These are phyloP conservation scores for Hymenotorrendiella dingleyae DNA, from an alignment of 2,329 filamentous ascomycete species.

Conservation along the genomic window DNA sequence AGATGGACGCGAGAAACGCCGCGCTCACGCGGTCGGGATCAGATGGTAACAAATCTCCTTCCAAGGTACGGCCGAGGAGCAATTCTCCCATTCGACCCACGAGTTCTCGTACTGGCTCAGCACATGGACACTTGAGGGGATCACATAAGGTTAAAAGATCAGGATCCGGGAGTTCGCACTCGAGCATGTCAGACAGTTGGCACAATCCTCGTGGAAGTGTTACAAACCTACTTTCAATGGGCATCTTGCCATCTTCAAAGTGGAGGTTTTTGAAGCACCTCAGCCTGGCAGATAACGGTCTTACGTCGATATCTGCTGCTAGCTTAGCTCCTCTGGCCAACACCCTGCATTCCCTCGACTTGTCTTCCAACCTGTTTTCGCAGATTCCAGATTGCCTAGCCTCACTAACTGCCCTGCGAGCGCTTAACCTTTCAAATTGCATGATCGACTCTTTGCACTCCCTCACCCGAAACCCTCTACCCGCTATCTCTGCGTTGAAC, in stretches of 20 bases:
- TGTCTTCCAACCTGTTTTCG: constrained; percentile 89
- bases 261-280: constrained; percentile 94
- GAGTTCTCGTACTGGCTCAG: constrained; percentile 62
- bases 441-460: constrained; percentile 96
- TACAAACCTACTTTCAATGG: constrained; percentile 67
- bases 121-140: constrained; percentile 55
- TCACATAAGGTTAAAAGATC: constrained; percentile 75
- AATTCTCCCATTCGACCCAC: constrained; percentile 73
- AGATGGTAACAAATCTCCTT: constrained; percentile 25
- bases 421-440: constrained; percentile 89
- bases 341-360: constrained; percentile 83
- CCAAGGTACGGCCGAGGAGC: constrained; percentile 56
- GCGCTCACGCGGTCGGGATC: constrained; percentile 28
- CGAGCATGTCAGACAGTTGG: constrained; percentile 63
- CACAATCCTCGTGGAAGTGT: constrained; percentile 63
- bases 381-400: constrained; percentile 90
- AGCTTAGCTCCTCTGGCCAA: constrained; percentile 79
- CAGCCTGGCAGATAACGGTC: constrained; percentile 83
- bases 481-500: constrained; percentile 89
- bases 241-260: constrained; percentile 74
- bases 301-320: constrained; percentile 70
- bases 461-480: constrained; percentile 75
- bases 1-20: constrained; percentile 18
- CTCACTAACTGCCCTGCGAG: constrained; percentile 78
- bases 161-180: constrained; percentile 88